phyloP scores from a whole-genome alignment of 495 filamentous ascomycete species.

The Pseudomonodictys pantanalensis region DNA sequence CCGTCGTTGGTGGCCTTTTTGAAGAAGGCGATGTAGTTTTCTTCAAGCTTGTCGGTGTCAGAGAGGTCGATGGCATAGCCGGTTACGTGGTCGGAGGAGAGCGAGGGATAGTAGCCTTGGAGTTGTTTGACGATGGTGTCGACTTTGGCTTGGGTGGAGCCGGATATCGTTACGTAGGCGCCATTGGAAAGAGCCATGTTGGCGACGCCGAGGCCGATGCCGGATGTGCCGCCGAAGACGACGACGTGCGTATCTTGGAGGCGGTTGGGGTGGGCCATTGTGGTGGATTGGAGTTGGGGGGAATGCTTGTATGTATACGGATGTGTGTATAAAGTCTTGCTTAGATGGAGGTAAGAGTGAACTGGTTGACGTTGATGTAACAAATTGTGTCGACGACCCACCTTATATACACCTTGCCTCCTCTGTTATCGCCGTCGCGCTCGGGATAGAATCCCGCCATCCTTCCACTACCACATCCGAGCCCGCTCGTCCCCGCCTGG shows the following conservation, averaged over 20 bases:
- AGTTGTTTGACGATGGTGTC: conserved; percentile 44
- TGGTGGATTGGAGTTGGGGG: background rate
- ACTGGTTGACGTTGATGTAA: background rate
- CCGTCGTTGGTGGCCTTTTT: conserved; percentile 32
- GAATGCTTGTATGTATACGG: background rate
- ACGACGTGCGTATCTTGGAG: conserved; percentile 22
- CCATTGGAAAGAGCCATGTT: conserved; percentile 36
- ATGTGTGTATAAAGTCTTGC: background rate
- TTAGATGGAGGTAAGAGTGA: background rate
- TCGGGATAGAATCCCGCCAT: background rate
- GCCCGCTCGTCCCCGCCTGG: background rate
- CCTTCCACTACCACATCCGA: background rate
- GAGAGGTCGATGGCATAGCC: conserved; percentile 55
- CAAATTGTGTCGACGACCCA: background rate
- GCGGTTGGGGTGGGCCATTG: conserved; percentile 26
- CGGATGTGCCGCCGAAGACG: conserved; percentile 32
- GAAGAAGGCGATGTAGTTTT: conserved; percentile 50
- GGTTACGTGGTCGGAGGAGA: conserved; percentile 36
- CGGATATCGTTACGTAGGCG: conserved; percentile 53
- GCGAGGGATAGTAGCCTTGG: conserved; percentile 37
- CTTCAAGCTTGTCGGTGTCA: conserved; percentile 43
- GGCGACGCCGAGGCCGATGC: conserved; percentile 30
- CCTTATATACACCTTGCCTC: background rate
- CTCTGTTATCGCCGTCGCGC: background rate
- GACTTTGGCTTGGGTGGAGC: conserved; percentile 49